Conservation (phyloP, 768 basidiomycete genomes). For the Lentinula guzmanii region DNA sequence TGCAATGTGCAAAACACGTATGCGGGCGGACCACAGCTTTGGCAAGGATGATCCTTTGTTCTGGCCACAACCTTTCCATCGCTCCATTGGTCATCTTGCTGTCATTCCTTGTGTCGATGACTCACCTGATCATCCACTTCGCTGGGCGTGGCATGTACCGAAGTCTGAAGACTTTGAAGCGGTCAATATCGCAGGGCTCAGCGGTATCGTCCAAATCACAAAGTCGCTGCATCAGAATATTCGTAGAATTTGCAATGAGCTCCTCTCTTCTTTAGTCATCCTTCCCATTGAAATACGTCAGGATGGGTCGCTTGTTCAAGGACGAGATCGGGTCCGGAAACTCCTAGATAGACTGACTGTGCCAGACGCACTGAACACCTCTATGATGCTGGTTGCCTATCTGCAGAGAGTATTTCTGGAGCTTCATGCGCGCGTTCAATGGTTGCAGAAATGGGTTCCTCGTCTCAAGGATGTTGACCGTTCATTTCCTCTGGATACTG, state of each 20-base stretch:
- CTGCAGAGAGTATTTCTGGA: background rate
- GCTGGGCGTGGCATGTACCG: background rate
- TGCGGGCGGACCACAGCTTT: too few relatives aligned
- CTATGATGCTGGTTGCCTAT: background rate
- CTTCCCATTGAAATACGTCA: too few relatives aligned
- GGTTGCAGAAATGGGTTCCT: background rate
- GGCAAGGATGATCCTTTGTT: background rate
- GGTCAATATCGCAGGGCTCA: background rate
- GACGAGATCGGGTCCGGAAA: background rate
- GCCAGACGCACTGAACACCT: background rate
- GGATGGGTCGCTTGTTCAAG: background rate
- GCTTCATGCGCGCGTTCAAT: background rate
- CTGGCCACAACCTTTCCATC: background rate
- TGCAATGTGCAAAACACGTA: too few relatives aligned
- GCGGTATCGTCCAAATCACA: background rate
- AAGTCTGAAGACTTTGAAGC: background rate
- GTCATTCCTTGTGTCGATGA: background rate
- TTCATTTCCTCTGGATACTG: background rate
- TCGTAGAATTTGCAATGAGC: too few relatives aligned
- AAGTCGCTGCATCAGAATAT: too few relatives aligned
- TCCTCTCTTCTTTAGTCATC: too few relatives aligned
- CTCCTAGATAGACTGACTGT: background rate
- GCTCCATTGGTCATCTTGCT: background rate
- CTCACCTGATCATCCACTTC: background rate
- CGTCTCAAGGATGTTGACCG: background rate